phyloP scores from a whole-genome alignment of 2,329 filamentous ascomycete genomes.

The Seiridium cupressi region DNA sequence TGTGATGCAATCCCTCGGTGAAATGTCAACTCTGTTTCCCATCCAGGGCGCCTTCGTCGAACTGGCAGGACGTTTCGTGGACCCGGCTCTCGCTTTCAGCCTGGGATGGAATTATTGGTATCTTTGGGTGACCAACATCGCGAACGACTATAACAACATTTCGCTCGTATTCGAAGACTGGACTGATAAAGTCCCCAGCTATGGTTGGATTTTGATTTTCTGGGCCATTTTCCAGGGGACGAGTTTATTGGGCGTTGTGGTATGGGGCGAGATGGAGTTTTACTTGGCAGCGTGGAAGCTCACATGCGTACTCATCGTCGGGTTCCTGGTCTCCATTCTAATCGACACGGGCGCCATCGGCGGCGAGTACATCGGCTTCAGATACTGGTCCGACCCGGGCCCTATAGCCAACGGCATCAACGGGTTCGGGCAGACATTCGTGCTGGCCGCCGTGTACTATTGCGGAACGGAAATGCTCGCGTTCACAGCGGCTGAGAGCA shows the following conservation, averaged over 20 bases:
- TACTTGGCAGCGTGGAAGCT: constrained; percentile 32
- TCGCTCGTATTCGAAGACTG: constrained; percentile 42
- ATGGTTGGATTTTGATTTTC: constrained; percentile 44
- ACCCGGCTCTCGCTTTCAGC: constrained; percentile 43
- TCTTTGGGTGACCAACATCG: constrained; percentile 41
- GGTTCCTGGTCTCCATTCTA: constrained; percentile 31
- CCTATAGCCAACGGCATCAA: constrained; percentile 31
- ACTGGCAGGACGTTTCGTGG: constrained; percentile 49
- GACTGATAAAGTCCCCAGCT: constrained; percentile 38
- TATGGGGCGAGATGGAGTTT: constrained; percentile 31
- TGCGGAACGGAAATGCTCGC: constrained; percentile 32
- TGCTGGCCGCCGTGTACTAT: constrained; percentile 34
- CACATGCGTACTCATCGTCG: constrained; percentile 26
- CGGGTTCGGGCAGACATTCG: constrained; percentile 32
- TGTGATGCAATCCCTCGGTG: constrained; percentile 53
- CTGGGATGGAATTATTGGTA: constrained; percentile 51
- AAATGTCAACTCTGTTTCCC: constrained; percentile 53
- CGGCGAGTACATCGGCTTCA: constrained; percentile 31
- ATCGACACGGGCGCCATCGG: constrained; percentile 33
- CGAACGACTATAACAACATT: constrained; percentile 34
- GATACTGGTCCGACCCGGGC: constrained; percentile 31
- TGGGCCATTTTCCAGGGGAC: constrained; percentile 40
- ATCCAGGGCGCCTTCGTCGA: constrained; percentile 51
- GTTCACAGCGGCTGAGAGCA: constrained; percentile 31
- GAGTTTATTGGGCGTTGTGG: constrained; percentile 30